Evolutionary conservation across 2,329 filamentous ascomycete genomes (phyloP).

Genomic region (Aspergillus ibericus): DNA sequence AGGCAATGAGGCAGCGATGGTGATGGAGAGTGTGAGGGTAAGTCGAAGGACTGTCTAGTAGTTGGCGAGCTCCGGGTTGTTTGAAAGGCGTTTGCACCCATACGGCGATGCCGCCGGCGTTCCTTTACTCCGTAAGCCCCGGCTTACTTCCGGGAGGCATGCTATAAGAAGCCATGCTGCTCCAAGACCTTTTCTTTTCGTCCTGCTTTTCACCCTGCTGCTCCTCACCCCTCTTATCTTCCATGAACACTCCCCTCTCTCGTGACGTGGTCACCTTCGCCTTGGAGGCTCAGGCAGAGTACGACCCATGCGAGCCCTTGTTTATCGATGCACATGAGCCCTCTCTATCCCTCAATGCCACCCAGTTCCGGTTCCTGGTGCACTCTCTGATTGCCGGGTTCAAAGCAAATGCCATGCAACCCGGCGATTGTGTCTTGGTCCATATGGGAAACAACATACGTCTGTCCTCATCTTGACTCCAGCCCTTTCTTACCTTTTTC

Average conservation of each 20-base stretch:
- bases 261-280: slow-evolving; percentile 26
- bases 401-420: slow-evolving; percentile 23
- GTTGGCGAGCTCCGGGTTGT: no score
- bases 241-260: neutral
- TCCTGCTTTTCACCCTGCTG: neutral
- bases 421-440: slow-evolving; percentile 36
- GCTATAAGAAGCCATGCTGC: no score
- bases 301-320: slow-evolving; percentile 28
- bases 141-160: no score
- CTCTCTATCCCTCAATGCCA: slow-evolving; percentile 22
- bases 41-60: no score
- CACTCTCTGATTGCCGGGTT: slow-evolving; percentile 31
- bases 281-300: slow-evolving; percentile 25
- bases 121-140: no score
- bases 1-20: no score
- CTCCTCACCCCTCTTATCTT: no score
- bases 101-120: no score
- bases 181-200: neutral
- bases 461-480: neutral
- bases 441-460: slow-evolving; percentile 33
- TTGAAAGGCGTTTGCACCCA: no score
- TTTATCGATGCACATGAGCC: slow-evolving; percentile 36
- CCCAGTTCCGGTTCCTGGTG: slow-evolving; percentile 23
- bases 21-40: no score
- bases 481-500: neutral